A percentile compares a stretch with the other conserved stretches of the same genome.
These are phyloP conservation scores for Avena insularis DNA, from an alignment of 176 grass and related monocot species.

Conservation along the genomic window DNA sequence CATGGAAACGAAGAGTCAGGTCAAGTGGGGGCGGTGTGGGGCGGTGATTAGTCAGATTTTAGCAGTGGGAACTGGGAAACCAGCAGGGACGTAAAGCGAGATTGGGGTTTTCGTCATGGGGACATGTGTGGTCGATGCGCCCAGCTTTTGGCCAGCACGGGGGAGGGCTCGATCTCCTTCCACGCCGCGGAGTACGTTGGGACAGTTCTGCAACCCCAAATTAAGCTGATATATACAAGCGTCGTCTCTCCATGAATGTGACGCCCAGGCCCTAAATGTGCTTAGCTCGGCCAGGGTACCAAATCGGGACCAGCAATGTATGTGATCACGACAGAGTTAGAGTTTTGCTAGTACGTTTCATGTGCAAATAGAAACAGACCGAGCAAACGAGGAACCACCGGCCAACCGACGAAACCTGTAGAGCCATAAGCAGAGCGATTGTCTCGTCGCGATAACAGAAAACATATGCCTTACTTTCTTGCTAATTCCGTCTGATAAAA, in stretches of 20 bases:
- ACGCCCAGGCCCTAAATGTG: not conserved
- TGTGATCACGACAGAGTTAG: not conserved
- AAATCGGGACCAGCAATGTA: not conserved
- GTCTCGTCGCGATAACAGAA: too few relatives aligned
- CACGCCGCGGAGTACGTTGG: not conserved
- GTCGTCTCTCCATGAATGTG: not conserved
- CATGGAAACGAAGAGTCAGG: slow-evolving; percentile 39
- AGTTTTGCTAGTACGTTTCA: not conserved
- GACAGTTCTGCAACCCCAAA: not conserved
- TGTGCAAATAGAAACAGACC: not conserved
- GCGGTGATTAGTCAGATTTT: slow-evolving; percentile 37
- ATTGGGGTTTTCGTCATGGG: slow-evolving; percentile 23
- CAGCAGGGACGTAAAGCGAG: slow-evolving; percentile 36
- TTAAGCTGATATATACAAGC: not conserved
- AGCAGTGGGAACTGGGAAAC: slow-evolving; percentile 29
- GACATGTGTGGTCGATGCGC: slow-evolving; percentile 45
- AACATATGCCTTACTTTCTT: too few relatives aligned
- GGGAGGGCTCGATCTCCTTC: not conserved
- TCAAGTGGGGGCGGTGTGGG: slow-evolving; percentile 22
- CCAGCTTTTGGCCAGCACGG: slow-evolving; percentile 48
- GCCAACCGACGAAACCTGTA: too few relatives aligned
- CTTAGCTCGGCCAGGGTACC: not conserved
- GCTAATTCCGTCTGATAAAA: too few relatives aligned
- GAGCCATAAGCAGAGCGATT: too few relatives aligned
- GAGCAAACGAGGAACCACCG: not conserved